Evolutionary conservation across 805 yeast genomes (phyloP), one percentile per base, ranked within the genome.

Genomic region (Myxozyma kluyveri): DNA sequence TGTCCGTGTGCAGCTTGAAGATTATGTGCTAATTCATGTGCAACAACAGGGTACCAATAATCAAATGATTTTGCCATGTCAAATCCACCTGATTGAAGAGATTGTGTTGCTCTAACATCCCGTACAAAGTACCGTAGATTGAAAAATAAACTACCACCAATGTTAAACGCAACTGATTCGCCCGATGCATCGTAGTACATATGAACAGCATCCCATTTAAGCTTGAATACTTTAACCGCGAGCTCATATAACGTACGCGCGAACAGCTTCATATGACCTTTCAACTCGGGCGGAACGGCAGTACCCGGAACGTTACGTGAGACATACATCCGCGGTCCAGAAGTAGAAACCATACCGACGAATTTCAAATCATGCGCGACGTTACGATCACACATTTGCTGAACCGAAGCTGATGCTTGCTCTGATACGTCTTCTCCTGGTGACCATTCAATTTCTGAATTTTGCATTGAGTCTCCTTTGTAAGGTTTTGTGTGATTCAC

Each of bases 11-110:
- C 51, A 3, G 54, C 12, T 5, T 57, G 69, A 32, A 70, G 39
- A 47, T 71, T 72, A 53, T 71, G 75, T 7, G 75, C 75, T 47
- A 71, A 55, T 48, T 71, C 75, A 44, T 71, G 75, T 0, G 74
- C 73, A 55, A 67, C 59, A 5, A 69, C 63, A 1, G 72, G 67
- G 48, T 59, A 71, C 70, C 73, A 71, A 52, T 63, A 72, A 48
- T 67, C 67, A 19, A 67, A 41, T 1, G 64, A 46, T 40, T 42
- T 36, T 26, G 56, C 49, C 50, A 42, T 46, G 35, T 44, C 48
- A 27, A 45, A 47, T 4, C 49, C 50, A 2, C 45, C 40, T 14
- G 9, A 22, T 4, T 42, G 17, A 18, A 36, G 17, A 12, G 50
- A 21, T 22, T 49, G 51, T 23, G 55, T 49, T 9, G 42, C 32